Evolutionary conservation across 2,329 filamentous ascomycete genomes (phyloP), one percentile per base, ranked within the genome.

Genomic region (Rasamsonia emersonii): DNA sequence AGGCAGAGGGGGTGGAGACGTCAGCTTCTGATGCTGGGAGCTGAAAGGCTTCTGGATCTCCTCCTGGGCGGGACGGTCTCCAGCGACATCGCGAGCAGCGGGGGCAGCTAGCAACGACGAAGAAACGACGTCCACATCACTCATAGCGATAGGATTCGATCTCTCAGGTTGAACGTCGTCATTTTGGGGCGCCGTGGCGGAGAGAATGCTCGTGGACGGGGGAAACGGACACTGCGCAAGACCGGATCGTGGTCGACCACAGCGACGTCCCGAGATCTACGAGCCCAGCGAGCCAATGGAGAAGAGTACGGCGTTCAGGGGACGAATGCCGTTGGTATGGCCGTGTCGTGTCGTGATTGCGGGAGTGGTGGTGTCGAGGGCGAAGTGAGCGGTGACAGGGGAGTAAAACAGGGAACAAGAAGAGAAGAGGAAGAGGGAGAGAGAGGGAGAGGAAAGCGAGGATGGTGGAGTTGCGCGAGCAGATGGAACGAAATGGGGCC

Each of bases 61-160:
- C 49, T 21, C 32, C 34, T 28, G 18, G 13, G 9, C 11, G 11
- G 28, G 18, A 17, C 14, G 27, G 11, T 6, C 24, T 7, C 15
- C 11, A 18, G 30, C 9, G 17, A 23, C 28, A 40, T 53, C 47
- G 44, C 47, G 46, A 44, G 51, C 46, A 48, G 52, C 48, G 47
- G 54, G 46, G 49, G 49, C 46, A 55, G 56, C 50, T 51, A 53
- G 54, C 45, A 58, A 41, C 43, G 50, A 50, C 41, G 37, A 28
- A 26, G 56, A 49, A 44, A 55, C 51, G 44, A 56, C 50, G 39
- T 61, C 60, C 45, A 56, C 60, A 63, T 64, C 59, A 63, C 57
- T 64, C 60, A 64, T 64, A 61, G 58, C 59, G 60, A 53, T 57
- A 61, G 48, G 53, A 57, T 50, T 58, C 49, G 56, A 55, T 46